Base-by-base conservation (phyloP, 2,329 filamentous ascomycete genomes). In the Colletotrichum eremochloae region DNA sequence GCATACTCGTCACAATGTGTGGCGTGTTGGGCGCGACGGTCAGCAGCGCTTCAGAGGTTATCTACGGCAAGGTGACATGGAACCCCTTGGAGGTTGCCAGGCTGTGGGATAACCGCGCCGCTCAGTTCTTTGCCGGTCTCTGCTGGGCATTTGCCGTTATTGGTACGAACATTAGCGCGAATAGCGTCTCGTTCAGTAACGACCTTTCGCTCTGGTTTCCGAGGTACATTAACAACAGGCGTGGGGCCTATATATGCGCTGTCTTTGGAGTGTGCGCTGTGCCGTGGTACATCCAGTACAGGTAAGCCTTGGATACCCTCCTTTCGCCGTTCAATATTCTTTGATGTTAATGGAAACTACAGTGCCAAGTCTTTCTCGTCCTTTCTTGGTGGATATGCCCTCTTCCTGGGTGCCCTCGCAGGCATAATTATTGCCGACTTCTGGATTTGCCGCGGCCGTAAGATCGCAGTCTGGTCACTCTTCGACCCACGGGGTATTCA, bases 171-270 rank as follows among this genome's bases (percentile, higher is more conserved):
- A 84, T 89, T 65, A 83, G 83, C 1, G 86, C 86, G 3, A 89
- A 89, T 76, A 83, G 81, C 0, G 83, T 89, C 69, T 85, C 85
- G 1, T 86, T 85, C 18, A 87, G 86, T 9, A 89, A 88, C 71
- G 87, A 89, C 76, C 76, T 89, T 65, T 86, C 85, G 0, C 84
- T 85, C 1, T 76, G 89, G 11, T 84, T 87, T 48, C 88, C 88
- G 0, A 81, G 82, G 48, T 89, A 83, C 75, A 79, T 89, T 76
- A 88, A 89, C 77, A 86, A 88, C 68, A 80, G 84, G 20, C 81
- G 86, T 2, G 86, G 85, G 0, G 83, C 83, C 33, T 75, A 87
- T 3, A 75, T 88, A n/a, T 71, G 68, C 48, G 74, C 75, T 1
- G 53, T 75, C 24, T 56, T 74, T 24, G 71, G 71, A 7, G 63